Evolutionary conservation across 805 yeast species (phyloP).

Genomic region (Spathaspora hagerdaliae): DNA sequence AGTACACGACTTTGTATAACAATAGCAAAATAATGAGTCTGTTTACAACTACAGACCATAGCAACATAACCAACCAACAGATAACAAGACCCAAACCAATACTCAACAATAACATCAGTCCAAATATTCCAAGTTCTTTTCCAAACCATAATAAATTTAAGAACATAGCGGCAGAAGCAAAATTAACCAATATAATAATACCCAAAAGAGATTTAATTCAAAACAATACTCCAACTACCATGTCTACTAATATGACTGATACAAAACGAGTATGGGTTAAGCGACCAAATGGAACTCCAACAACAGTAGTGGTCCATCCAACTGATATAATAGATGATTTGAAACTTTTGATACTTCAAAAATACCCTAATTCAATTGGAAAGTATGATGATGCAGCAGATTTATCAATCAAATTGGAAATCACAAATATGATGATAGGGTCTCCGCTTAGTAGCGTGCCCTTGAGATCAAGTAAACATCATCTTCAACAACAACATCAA

Average conservation of each 20-base stretch:
- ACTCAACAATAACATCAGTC: no score
- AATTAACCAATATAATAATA: background rate
- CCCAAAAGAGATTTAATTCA: background rate
- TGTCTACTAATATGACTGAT: background rate
- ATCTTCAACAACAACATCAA: background rate
- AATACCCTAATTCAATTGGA: conserved; percentile 66
- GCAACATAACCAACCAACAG: no score
- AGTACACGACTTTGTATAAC: no score
- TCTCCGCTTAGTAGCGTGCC: background rate
- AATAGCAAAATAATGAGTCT: no score
- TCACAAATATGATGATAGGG: conserved; percentile 7
- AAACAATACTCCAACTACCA: background rate
- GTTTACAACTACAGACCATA: no score
- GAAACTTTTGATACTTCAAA: conserved; percentile 57
- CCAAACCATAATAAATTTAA: no score
- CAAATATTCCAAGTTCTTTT: no score
- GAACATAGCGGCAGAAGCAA: background rate
- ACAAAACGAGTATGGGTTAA: conserved; percentile 52
- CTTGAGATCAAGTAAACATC: background rate
- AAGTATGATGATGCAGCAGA: conserved; percentile 68
- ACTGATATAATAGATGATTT: conserved; percentile 78
- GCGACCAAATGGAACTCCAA: conserved; percentile 52
- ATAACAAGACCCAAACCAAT: no score
- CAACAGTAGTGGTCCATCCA: conserved; percentile 60
- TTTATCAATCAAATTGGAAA: conserved; percentile 34